Evolutionary conservation across 2,329 filamentous ascomycete species (phyloP), one percentile per base, ranked within the genome.

Genomic region (Aspergillus japonicus): DNA sequence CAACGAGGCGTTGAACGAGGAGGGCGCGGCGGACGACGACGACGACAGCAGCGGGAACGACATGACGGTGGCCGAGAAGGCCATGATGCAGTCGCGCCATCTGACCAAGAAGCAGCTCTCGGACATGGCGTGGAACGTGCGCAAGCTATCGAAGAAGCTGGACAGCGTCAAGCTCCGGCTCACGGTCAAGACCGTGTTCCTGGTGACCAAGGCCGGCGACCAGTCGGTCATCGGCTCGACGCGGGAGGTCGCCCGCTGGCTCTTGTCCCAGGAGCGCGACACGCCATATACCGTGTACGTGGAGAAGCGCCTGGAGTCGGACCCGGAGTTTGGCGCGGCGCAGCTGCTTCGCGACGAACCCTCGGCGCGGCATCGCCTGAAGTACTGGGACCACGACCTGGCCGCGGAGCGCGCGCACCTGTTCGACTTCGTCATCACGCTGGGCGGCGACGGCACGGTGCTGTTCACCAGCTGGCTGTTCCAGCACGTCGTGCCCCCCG

Each of bases 381-480:
- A 87, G 59, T 96, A 89, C 75, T 99, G 95, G 95, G 88, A 89
- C 49, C 86, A 90, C 61, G 83, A 88, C 57, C 87, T 97, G 71
- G 96, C 92, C 67, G 83, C 84, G 51, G 82, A 86, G 47, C 84
- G 88, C 60, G 94, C 94, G 4, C 92, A 96, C 68, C 89, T 87
- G 0, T 97, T 98, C 72, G 95, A 99, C 76, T 96, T 99, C 70
- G 88, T 96, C 54, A 86, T 99, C 50, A 96, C 94, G 0, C 84
- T 96, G 3, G 93, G 92, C 52, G 95, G 95, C 12, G 95, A 99
- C 72, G 95, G 95, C n/a, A 99, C 95, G 0, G 94, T 99, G 6
- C 81, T 99, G 11, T 98, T 96, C 72, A 91, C 94, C 4, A 96
- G 92, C 71, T 98, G 94, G 93, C 82, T 99, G 1, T 99, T 99